A percentile compares a stretch with the other conserved stretches of the same genome.
phyloP scores from a whole-genome alignment of 768 basidiomycete genomes.

The Mycena galericulata region DNA sequence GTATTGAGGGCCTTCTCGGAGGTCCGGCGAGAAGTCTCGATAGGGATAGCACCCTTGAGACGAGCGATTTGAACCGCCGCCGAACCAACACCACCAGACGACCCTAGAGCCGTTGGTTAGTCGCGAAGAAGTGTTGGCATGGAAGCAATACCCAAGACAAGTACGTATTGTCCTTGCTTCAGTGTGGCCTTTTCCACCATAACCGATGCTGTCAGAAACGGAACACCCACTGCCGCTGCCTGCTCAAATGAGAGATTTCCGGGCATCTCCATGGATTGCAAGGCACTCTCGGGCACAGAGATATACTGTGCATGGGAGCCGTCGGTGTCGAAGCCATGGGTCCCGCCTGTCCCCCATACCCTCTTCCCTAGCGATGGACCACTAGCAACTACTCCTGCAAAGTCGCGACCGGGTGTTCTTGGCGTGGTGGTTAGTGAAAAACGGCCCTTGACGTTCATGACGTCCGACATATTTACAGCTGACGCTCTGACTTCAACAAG shows the following conservation, averaged over 20 bases:
- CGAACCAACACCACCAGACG: conserved; percentile 17
- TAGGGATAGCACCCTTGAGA: conserved; percentile 16
- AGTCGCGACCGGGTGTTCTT: conserved; percentile 24
- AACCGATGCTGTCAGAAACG: conserved; percentile 21
- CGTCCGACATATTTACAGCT: conserved; percentile 20
- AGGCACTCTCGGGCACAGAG: conserved; percentile 11
- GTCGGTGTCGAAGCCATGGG: conserved; percentile 7
- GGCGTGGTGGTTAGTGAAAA: conserved; percentile 17
- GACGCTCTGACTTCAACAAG: conserved; percentile 12
- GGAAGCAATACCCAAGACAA: conserved; percentile 3
- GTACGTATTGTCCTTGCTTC: conserved; percentile 20
- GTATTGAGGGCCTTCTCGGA: conserved; percentile 7
- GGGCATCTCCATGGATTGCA: conserved; percentile 27
- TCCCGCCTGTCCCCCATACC: conserved; percentile 26
- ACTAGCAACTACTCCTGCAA: conserved; percentile 11
- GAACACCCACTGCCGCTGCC: conserved; percentile 16
- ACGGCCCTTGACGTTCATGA: conserved; percentile 26
- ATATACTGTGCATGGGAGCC: conserved; percentile 21
- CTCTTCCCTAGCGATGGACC: conserved; percentile 9
- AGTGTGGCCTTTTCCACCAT: conserved; percentile 11
- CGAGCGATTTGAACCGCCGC: conserved; percentile 24
- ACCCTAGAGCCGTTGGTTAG: neutral
- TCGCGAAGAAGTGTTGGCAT: neutral
- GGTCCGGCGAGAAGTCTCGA: conserved; percentile 11
- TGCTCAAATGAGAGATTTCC: conserved; percentile 23